Evolutionary conservation across 345 rosid species (phyloP).

Genomic region (Odontarrhena argentea): DNA sequence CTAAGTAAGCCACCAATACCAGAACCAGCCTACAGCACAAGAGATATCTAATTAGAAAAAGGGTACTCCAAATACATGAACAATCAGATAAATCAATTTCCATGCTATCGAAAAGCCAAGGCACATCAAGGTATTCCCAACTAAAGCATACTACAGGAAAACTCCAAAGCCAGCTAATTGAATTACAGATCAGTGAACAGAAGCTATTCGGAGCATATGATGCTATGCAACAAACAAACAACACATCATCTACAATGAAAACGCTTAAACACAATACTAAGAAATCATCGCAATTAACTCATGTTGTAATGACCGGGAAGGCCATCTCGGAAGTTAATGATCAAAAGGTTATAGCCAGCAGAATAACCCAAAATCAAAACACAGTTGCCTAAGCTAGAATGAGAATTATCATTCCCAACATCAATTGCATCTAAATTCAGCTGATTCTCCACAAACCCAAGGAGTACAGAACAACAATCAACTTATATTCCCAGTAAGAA

Average conservation of each 20-base stretch:
- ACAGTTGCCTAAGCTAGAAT: not conserved
- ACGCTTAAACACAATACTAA: slow-evolving; percentile 14
- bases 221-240: not conserved
- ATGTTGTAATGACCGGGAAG: not conserved
- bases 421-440: slow-evolving; percentile 17
- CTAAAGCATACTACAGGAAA: not conserved
- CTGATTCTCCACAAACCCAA: not conserved
- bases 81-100: not conserved
- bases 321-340: slow-evolving; percentile 4
- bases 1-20: slow-evolving; percentile 91
- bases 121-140: not conserved
- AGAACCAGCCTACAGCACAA: slow-evolving; percentile 68
- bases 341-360: not conserved
- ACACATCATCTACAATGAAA: slow-evolving; percentile 12
- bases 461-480: not conserved
- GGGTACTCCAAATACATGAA: not conserved
- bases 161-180: not conserved
- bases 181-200: slow-evolving; percentile 12
- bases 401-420: slow-evolving; percentile 12
- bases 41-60: slow-evolving; percentile 26
- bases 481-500: not conserved
- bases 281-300: not conserved
- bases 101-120: not conserved
- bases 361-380: not conserved
- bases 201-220: slow-evolving; percentile 1